A percentile compares a stretch with the other conserved stretches of the same genome.
These are phyloP conservation scores for Trametes punicea DNA, from an alignment of 768 basidiomycete genomes.

Conservation along the genomic window DNA sequence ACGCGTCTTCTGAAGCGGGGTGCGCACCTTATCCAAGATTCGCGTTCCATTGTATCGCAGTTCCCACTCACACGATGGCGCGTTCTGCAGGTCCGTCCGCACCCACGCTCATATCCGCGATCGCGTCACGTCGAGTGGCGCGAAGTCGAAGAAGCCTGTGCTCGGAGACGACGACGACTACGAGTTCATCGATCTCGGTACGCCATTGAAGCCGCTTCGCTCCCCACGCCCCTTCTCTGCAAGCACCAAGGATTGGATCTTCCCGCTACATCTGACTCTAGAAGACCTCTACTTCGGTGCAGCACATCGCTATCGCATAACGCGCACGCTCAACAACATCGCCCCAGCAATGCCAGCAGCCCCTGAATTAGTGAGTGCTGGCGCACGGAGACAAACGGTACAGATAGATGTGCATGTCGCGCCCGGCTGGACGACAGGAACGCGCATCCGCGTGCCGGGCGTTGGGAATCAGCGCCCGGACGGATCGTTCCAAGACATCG, in stretches of 20 bases:
- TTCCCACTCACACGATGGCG: not conserved
- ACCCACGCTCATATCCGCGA: constrained; percentile 10
- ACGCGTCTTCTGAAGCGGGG: constrained; percentile 14
- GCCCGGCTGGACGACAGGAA: constrained; percentile 58
- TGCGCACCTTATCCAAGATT: not conserved
- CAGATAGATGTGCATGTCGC: constrained; percentile 59
- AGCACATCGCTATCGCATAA: constrained; percentile 55
- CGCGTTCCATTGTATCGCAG: not conserved
- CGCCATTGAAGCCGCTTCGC: constrained; percentile 18
- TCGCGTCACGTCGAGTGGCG: not conserved
- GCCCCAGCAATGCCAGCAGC: not conserved
- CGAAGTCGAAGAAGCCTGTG: constrained; percentile 14
- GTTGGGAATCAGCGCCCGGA: constrained; percentile 63
- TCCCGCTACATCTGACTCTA: constrained; percentile 56
- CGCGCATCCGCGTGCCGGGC: constrained; percentile 56
- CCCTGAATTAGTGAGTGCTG: not conserved
- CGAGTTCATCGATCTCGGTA: constrained; percentile 26
- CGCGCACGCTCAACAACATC: constrained; percentile 42
- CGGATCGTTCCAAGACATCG: constrained; percentile 59
- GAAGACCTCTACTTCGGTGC: constrained; percentile 61
- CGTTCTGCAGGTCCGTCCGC: constrained; percentile 8
- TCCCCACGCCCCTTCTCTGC: constrained; percentile 13
- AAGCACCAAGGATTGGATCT: constrained; percentile 58
- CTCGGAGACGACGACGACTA: constrained; percentile 28
- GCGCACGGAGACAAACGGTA: constrained; percentile 41